phyloP scores from a whole-genome alignment of 1,284 basidiomycete species.

The Marasmius sp. region DNA sequence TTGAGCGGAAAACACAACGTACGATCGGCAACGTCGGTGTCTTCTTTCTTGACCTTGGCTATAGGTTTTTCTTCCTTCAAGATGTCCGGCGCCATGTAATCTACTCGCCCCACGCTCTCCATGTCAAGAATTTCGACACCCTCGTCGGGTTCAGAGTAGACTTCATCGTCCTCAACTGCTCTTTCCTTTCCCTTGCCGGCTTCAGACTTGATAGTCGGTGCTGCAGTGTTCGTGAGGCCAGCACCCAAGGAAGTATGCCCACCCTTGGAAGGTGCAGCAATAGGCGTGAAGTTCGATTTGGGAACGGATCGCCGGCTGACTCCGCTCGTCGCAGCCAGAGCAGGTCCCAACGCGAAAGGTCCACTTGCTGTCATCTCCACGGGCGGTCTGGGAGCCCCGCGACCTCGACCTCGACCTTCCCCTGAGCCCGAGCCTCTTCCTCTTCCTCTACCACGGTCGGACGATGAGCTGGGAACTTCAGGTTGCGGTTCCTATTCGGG shows the following conservation, averaged over 20 bases:
- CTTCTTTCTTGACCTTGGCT: constrained; percentile 50
- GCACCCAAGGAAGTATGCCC: constrained; percentile 43
- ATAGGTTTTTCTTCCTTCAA: constrained; percentile 58
- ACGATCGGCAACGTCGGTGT: constrained; percentile 32
- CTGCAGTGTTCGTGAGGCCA: constrained; percentile 42
- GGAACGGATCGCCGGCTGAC: constrained; percentile 50
- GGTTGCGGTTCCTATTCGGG: constrained; percentile 53
- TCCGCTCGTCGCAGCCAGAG: constrained; percentile 51
- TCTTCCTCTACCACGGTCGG: constrained; percentile 42
- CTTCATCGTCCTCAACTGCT: constrained; percentile 42
- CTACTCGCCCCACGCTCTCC: constrained; percentile 76
- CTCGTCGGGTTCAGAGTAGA: constrained; percentile 87
- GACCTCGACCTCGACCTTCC: constrained; percentile 45
- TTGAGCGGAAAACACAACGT: constrained; percentile 27
- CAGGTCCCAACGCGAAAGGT: constrained; percentile 82
- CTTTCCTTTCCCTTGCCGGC: constrained; percentile 28
- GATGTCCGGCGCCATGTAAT: constrained; percentile 88
- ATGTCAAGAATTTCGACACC: constrained; percentile 89
- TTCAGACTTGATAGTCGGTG: constrained; percentile 36
- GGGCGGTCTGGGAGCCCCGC: constrained; percentile 49
- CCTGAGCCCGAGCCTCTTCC: constrained; percentile 38
- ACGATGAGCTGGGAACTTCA: constrained; percentile 29
- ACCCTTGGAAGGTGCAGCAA: constrained; percentile 38
- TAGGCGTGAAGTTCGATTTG: constrained; percentile 49
- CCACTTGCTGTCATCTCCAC: constrained; percentile 81